Evolutionary conservation across 441 rosid species (phyloP).

Genomic region (Metrosideros polymorpha): DNA sequence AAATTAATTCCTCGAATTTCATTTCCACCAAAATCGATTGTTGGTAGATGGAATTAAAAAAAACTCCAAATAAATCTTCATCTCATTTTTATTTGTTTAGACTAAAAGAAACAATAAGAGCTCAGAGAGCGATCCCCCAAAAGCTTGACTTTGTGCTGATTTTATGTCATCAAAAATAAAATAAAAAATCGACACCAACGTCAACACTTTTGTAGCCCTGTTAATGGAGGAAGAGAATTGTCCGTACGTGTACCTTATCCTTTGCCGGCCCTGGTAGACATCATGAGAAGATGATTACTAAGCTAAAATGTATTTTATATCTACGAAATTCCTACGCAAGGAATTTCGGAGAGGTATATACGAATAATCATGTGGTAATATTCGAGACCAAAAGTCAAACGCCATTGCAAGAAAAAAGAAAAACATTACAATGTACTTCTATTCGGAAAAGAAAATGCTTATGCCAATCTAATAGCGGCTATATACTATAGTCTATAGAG

Average conservation of each 20-base stretch:
- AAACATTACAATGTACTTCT: not conserved
- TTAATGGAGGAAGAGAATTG: not conserved
- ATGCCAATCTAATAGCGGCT: not conserved
- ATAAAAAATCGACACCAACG: not conserved
- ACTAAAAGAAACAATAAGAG: not conserved
- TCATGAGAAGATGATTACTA: not conserved
- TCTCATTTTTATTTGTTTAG: not conserved
- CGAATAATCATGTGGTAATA: not conserved
- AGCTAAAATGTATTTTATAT: not conserved
- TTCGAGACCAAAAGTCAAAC: not conserved
- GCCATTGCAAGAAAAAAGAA: not conserved
- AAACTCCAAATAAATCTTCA: not conserved
- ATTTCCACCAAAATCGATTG: no score
- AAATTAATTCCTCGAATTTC: not conserved
- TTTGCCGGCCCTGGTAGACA: not conserved
- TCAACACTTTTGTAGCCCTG: not conserved
- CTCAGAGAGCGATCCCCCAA: not conserved
- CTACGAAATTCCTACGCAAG: not conserved
- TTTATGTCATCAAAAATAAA: not conserved
- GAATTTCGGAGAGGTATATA: not conserved
- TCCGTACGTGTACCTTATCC: not conserved
- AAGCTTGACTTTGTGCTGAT: not conserved
- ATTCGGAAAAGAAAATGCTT: not conserved
- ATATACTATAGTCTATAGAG: no score
- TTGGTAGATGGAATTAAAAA: not conserved